Evolutionary conservation across 768 basidiomycete genomes (phyloP).

Genomic region (Lentinus tigrinus): DNA sequence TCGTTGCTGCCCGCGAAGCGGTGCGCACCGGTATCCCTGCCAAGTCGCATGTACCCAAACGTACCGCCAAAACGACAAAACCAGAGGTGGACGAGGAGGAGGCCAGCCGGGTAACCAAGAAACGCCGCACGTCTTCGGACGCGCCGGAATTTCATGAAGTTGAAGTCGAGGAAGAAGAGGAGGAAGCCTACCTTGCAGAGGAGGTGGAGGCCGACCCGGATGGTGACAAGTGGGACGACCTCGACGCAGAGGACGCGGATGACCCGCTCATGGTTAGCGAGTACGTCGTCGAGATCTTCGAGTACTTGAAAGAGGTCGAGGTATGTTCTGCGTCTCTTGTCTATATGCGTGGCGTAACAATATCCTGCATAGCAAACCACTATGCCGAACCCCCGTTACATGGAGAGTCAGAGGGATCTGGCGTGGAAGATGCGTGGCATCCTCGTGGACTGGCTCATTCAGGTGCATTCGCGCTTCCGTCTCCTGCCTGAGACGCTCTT

Average conservation of each 20-base stretch:
- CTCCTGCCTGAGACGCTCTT: conserved; percentile 90
- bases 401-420: conserved; percentile 78
- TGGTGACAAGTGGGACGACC: conserved; percentile 78
- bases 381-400: conserved; percentile 83
- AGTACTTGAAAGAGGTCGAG: conserved; percentile 86
- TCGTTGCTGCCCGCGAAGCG: conserved; percentile 26
- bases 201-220: conserved; percentile 60
- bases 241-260: conserved; percentile 87
- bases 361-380: conserved; percentile 55
- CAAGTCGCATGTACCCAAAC: conserved; percentile 10
- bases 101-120: conserved; percentile 63
- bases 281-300: conserved; percentile 92
- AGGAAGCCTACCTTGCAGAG: conserved; percentile 27
- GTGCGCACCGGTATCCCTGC: conserved; percentile 15
- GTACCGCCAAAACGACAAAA: conserved; percentile 17
- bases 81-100: conserved; percentile 55
- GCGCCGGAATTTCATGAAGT: conserved; percentile 48
- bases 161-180: conserved; percentile 30
- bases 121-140: conserved; percentile 72
- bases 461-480: conserved; percentile 84
- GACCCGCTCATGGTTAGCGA: conserved; percentile 98
- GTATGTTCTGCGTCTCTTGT: conserved; percentile 37
- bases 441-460: conserved; percentile 91
- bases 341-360: conserved; percentile 17
- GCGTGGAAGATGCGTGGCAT: conserved; percentile 89